These are phyloP conservation scores for Penicillium atrosanguineum DNA, from an alignment of 495 filamentous ascomycete genomes.

Conservation along the genomic window DNA sequence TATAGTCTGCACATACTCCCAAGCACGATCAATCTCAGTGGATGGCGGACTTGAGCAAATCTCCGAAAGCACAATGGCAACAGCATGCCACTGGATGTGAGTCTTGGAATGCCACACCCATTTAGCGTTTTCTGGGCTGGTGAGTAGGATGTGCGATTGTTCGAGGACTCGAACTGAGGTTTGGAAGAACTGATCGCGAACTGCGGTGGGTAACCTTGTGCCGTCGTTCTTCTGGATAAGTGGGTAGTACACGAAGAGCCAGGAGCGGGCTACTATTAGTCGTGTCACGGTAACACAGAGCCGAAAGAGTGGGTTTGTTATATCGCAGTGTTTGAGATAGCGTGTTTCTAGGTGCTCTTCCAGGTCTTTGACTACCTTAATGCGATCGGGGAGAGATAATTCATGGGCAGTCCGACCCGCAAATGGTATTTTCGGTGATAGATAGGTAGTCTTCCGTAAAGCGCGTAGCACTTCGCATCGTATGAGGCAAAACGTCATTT, in stretches of 20 bases:
- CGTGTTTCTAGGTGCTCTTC: slow-evolving; percentile 54
- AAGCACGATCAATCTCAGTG: slow-evolving; percentile 6
- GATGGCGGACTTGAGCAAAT: slow-evolving; percentile 16
- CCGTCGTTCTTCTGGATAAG: slow-evolving; percentile 38
- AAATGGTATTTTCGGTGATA: slow-evolving; percentile 6
- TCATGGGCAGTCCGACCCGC: background rate
- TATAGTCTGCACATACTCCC: slow-evolving; percentile 7
- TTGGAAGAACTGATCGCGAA: slow-evolving; percentile 71
- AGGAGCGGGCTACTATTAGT: slow-evolving; percentile 66
- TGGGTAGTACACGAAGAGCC: slow-evolving; percentile 63
- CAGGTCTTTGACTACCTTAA: slow-evolving; percentile 53
- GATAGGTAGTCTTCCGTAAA: slow-evolving; percentile 28
- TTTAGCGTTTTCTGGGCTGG: slow-evolving; percentile 56
- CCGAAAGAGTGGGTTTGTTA: slow-evolving; percentile 63
- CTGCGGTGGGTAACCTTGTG: slow-evolving; percentile 48
- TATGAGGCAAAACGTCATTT: slow-evolving; percentile 76
- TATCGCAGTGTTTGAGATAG: slow-evolving; percentile 55
- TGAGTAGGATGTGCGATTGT: slow-evolving; percentile 61
- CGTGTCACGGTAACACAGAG: slow-evolving; percentile 67
- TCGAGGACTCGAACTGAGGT: slow-evolving; percentile 76
- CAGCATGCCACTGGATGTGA: slow-evolving; percentile 79
- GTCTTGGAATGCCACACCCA: slow-evolving; percentile 83
- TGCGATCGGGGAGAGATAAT: slow-evolving; percentile 47
- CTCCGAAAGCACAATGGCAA: slow-evolving; percentile 61
- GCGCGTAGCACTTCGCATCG: slow-evolving; percentile 45